Evolutionary conservation across 805 yeast species (phyloP).

Genomic region (Saturnispora diversa): DNA sequence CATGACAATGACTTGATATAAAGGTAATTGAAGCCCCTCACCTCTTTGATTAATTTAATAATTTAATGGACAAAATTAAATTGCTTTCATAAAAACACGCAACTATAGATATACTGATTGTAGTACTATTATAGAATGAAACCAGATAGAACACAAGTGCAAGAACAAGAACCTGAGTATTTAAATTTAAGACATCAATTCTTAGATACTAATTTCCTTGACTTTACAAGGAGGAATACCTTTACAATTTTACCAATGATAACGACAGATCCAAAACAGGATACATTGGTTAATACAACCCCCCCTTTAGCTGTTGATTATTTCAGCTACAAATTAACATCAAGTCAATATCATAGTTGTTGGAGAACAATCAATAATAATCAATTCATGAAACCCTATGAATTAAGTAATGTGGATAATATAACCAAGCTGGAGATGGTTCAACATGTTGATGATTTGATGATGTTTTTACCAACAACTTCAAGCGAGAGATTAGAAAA

Average conservation of each 20-base stretch:
- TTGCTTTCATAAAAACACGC: too few relatives aligned
- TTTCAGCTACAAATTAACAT: conserved; percentile 31
- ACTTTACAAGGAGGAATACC: conserved; percentile 16
- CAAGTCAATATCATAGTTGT: conserved; percentile 32
- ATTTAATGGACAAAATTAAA: too few relatives aligned
- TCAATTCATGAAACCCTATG: conserved; percentile 30
- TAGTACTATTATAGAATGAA: too few relatives aligned
- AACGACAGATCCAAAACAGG: conserved; percentile 14
- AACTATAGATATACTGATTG: too few relatives aligned
- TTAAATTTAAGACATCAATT: conserved; percentile 25
- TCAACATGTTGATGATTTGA: conserved; percentile 28
- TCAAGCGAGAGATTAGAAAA: conserved; percentile 51
- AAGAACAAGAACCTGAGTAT: conserved; percentile 9
- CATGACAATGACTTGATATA: too few relatives aligned
- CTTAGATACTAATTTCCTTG: conserved; percentile 26
- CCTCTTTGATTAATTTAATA: too few relatives aligned
- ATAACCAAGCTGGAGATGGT: conserved; percentile 18
- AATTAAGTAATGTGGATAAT: conserved; percentile 24
- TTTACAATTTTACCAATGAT: conserved; percentile 24
- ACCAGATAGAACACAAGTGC: background rate
- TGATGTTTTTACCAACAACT: conserved; percentile 30
- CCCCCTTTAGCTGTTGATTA: conserved; percentile 33
- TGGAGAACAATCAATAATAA: conserved; percentile 35
- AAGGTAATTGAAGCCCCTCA: too few relatives aligned
- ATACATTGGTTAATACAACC: conserved; percentile 12